A percentile compares a stretch with the other conserved stretches of the same genome.
Evolutionary conservation across 352 stramenopile species (phyloP).

Genomic region (Peronospora destructor): DNA sequence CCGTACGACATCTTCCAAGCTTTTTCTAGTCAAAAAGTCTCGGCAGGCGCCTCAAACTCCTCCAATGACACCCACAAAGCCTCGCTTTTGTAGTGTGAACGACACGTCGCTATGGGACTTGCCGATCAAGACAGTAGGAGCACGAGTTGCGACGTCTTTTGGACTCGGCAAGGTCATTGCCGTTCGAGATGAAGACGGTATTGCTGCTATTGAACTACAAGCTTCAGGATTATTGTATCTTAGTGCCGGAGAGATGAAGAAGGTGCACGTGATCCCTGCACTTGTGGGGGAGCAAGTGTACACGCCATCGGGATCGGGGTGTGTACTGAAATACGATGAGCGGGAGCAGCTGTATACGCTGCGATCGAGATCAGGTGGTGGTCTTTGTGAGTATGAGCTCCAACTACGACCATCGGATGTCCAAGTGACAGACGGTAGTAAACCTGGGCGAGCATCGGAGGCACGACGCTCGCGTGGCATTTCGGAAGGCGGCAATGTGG

Average conservation of each 20-base stretch:
- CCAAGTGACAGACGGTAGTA: constrained; percentile 21
- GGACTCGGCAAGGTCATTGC: constrained; percentile 55
- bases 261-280: constrained; percentile 48
- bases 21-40: constrained; percentile 35
- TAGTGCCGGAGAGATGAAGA: constrained; percentile 30
- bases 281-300: constrained; percentile 49
- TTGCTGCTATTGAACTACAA: constrained; percentile 49
- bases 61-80: constrained; percentile 15
- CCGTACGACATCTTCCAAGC: constrained; percentile 37
- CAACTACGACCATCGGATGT: constrained; percentile 37
- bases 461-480: constrained; percentile 28
- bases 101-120: constrained; percentile 42
- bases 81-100: constrained; percentile 34
- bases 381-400: constrained; percentile 35
- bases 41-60: neutral
- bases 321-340: constrained; percentile 45
- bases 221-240: constrained; percentile 26
- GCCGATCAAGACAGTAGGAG: constrained; percentile 29
- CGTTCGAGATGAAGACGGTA: constrained; percentile 41
- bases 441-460: constrained; percentile 15
- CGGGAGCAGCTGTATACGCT: constrained; percentile 50
- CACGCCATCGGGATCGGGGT: constrained; percentile 49
- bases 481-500: constrained; percentile 19
- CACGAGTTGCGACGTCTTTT: constrained; percentile 53
- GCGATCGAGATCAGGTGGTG: constrained; percentile 25